phyloP scores from a whole-genome alignment of 257 asterid species.

The Solanum chiquidenum region DNA sequence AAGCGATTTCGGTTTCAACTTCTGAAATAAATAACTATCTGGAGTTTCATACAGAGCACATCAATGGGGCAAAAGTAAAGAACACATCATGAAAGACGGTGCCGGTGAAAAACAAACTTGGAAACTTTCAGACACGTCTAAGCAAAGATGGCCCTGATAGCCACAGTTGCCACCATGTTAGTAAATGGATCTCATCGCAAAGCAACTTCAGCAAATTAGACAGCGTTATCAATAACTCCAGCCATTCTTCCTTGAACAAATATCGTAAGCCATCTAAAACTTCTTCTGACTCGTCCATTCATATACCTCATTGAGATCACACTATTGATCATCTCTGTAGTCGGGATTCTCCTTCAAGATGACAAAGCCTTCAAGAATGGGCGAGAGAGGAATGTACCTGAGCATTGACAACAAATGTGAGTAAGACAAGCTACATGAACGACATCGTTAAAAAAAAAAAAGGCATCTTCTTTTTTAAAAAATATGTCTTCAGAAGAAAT shows the following conservation, averaged over 20 bases:
- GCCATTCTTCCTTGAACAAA: neutral
- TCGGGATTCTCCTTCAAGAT: constrained; percentile 87
- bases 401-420: neutral
- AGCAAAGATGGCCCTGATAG: neutral
- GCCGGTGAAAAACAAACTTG: neutral
- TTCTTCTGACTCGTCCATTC: neutral
- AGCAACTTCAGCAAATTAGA: neutral
- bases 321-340: constrained; percentile 47
- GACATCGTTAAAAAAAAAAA: neutral
- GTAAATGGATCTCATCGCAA: neutral
- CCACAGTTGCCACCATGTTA: neutral
- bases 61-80: neutral
- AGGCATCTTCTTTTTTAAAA: neutral
- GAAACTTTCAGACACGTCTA: neutral
- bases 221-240: neutral
- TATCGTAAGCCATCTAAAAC: neutral
- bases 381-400: constrained; percentile 86
- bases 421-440: neutral
- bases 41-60: neutral
- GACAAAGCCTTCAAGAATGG: constrained; percentile 93
- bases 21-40: neutral
- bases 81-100: neutral
- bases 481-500: neutral
- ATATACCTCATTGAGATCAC: neutral
- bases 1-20: neutral